Evolutionary conservation across 371 early-diverging fungal genomes (phyloP).

Genomic region (Syncephalis plumigaleata): DNA sequence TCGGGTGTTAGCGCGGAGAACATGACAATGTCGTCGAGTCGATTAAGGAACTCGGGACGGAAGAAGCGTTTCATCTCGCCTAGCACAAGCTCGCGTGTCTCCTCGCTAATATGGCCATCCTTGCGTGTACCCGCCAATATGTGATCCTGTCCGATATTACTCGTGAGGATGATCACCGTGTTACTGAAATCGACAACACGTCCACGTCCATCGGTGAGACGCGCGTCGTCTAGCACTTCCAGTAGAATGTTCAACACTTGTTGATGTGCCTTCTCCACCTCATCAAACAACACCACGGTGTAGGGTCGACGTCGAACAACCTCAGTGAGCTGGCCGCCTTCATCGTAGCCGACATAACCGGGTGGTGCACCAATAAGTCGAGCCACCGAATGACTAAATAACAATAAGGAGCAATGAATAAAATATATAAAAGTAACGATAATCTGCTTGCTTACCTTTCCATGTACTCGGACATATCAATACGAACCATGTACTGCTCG

Average conservation of each 20-base stretch:
- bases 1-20: slow-evolving; percentile 22
- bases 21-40: slow-evolving; percentile 62
- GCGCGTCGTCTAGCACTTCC: slow-evolving; percentile 84
- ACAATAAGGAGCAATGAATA: background rate
- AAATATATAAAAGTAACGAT: slow-evolving; percentile 1
- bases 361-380: slow-evolving; percentile 85
- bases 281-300: slow-evolving; percentile 83
- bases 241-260: slow-evolving; percentile 53
- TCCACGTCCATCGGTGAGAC: slow-evolving; percentile 75
- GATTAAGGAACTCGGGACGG: slow-evolving; percentile 83
- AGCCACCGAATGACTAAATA: slow-evolving; percentile 29
- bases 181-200: slow-evolving; percentile 79
- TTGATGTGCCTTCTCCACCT: slow-evolving; percentile 82
- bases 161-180: slow-evolving; percentile 84
- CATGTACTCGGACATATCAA: slow-evolving; percentile 92
- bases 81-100: slow-evolving; percentile 39
- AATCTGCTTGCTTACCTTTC: slow-evolving; percentile 19
- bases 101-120: slow-evolving; percentile 22
- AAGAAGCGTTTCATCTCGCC: slow-evolving; percentile 57
- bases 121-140: slow-evolving; percentile 22
- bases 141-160: slow-evolving; percentile 63
- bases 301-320: slow-evolving; percentile 77
- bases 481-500: slow-evolving; percentile 67
- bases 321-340: slow-evolving; percentile 83
- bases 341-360: slow-evolving; percentile 68